Percentiles rank a stretch among this genome's conserved stretches.
These are phyloP conservation scores for Auriscalpium vulgare DNA, from an alignment of 768 basidiomycete genomes.

Conservation along the genomic window DNA sequence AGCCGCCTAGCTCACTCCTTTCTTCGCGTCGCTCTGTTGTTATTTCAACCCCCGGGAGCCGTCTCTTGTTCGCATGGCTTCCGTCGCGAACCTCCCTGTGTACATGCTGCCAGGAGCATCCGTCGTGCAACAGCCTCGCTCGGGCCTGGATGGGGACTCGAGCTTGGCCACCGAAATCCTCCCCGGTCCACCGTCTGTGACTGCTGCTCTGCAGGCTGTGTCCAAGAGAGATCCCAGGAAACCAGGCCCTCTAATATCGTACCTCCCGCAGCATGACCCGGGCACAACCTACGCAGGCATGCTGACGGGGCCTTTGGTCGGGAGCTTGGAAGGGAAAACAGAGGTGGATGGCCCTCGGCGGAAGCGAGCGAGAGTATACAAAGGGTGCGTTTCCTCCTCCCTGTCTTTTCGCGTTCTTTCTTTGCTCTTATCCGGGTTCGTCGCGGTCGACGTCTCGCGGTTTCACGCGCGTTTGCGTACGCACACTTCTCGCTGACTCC, in stretches of 20 bases:
- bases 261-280: constrained; percentile 78
- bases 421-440: not conserved
- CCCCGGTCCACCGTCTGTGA: constrained; percentile 76
- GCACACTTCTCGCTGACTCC: not conserved
- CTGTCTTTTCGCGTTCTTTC: not conserved
- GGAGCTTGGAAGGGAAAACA: constrained; percentile 31
- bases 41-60: too few relatives aligned
- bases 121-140: constrained; percentile 69
- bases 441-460: not conserved
- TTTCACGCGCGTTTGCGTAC: not conserved
- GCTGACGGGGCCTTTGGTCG: constrained; percentile 49
- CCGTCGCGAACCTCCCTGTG: constrained; percentile 62
- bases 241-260: constrained; percentile 59
- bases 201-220: constrained; percentile 57
- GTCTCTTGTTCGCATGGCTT: constrained; percentile 41
- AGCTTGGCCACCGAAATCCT: constrained; percentile 84
- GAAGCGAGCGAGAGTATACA: constrained; percentile 68
- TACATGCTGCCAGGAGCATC: constrained; percentile 69
- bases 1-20: too few relatives aligned
- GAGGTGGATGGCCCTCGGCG: constrained; percentile 59
- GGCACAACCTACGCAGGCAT: constrained; percentile 83
- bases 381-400: constrained; percentile 45
- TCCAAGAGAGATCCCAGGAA: constrained; percentile 77
- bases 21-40: too few relatives aligned
- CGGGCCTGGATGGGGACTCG: constrained; percentile 56